Percentiles rank a stretch among this genome's conserved stretches.
Conservation (phyloP, 2,329 filamentous ascomycete species). For the Rhynchosporium agropyri region DNA sequence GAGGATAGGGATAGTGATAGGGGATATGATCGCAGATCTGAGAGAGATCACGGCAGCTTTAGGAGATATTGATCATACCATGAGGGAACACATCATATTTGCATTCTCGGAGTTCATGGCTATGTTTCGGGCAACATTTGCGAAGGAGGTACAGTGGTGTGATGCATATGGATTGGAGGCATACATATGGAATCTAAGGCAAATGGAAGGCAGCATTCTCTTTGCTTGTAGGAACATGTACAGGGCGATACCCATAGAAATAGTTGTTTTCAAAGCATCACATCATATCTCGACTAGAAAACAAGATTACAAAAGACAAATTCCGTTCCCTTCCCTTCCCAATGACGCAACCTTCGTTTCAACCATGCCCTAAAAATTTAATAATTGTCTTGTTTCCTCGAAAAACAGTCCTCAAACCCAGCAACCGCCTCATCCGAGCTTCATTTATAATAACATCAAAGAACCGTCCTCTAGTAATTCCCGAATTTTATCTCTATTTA, state of each 20-base stretch:
- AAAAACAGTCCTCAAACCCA: too few relatives aligned
- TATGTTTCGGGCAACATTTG: neutral
- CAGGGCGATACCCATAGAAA: slow-evolving; percentile 24
- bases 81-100: neutral
- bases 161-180: too few relatives aligned
- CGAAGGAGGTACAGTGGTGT: neutral
- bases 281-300: neutral
- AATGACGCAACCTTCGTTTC: too few relatives aligned
- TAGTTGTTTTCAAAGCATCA: neutral
- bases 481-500: rapidly evolving
- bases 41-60: slow-evolving; percentile 11
- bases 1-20: slow-evolving; percentile 2
- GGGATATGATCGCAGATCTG: slow-evolving; percentile 13
- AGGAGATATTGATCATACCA: neutral
- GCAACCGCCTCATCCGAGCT: too few relatives aligned
- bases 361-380: too few relatives aligned
- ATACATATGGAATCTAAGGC: too few relatives aligned
- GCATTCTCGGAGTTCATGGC: slow-evolving; percentile 19
- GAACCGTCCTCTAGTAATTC: too few relatives aligned
- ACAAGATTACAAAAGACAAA: too few relatives aligned
- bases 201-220: neutral
- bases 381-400: too few relatives aligned
- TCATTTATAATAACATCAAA: too few relatives aligned
- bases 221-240: slow-evolving; percentile 19
- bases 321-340: too few relatives aligned